Conservation (phyloP, 2,329 filamentous ascomycete genomes). For the Xylariaceae sp. region DNA sequence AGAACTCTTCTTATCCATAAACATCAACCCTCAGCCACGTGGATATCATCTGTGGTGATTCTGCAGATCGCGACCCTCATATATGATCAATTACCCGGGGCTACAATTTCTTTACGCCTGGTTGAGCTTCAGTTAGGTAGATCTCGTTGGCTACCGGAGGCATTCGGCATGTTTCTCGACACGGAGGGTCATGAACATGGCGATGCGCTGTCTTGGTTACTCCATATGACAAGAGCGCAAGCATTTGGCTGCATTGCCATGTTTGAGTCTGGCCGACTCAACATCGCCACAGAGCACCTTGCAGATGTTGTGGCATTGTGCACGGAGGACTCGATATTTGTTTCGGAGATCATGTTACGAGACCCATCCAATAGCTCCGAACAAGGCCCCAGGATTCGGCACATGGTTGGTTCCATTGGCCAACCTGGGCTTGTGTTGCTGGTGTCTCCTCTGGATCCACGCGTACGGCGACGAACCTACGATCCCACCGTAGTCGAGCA, state of each 20-base stretch:
- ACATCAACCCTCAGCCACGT: too few relatives aligned
- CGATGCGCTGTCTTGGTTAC: neutral
- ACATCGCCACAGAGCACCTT: constrained; percentile 2
- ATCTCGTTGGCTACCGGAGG: neutral
- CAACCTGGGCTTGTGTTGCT: constrained; percentile 6
- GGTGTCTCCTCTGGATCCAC: constrained; percentile 1
- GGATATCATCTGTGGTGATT: neutral
- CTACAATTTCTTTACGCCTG: neutral
- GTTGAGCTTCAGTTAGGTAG: constrained; percentile 2
- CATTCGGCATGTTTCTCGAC: neutral
- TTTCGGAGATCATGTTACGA: constrained; percentile 1
- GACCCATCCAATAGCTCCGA: neutral
- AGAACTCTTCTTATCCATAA: too few relatives aligned
- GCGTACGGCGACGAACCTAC: constrained; percentile 1
- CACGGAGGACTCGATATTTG: constrained; percentile 7
- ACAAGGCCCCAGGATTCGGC: constrained; percentile 2
- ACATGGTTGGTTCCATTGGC: constrained; percentile 8
- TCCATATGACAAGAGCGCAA: constrained; percentile 1
- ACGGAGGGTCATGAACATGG: neutral
- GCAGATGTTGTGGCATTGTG: constrained; percentile 3
- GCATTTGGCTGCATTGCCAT: constrained; percentile 9
- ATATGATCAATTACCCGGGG: constrained; percentile 2
- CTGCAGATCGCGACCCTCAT: constrained; percentile 2
- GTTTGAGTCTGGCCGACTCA: constrained; percentile 9
- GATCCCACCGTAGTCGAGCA: constrained; percentile 2